These are phyloP conservation scores for Fimicolochytrium jonesii DNA, from an alignment of 192 early-diverging fungal species.

Conservation along the genomic window DNA sequence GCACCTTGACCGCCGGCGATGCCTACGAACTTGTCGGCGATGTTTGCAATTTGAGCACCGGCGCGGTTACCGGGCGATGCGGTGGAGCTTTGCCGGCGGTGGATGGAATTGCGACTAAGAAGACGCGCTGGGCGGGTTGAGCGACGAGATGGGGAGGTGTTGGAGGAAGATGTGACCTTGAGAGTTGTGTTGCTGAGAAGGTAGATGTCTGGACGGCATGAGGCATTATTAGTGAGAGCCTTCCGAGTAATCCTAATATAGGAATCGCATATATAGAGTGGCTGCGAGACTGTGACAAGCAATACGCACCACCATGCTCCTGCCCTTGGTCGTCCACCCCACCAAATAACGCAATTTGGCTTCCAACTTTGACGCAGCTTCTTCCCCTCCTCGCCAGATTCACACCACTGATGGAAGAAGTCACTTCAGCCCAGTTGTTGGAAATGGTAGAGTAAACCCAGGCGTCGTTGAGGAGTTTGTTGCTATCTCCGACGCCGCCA, in stretches of 20 bases:
- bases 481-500: background rate
- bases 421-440: conserved; percentile 12
- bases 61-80: background rate
- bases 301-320: conserved; percentile 3
- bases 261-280: background rate
- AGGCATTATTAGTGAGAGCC: too few species aligned
- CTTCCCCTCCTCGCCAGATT: conserved; percentile 8
- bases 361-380: conserved; percentile 3
- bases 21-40: conserved; percentile 1
- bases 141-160: background rate
- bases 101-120: too few species aligned
- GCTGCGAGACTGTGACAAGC: background rate
- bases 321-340: background rate
- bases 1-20: conserved; percentile 6
- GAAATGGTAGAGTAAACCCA: conserved; percentile 10
- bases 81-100: too few species aligned
- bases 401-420: background rate
- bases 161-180: background rate
- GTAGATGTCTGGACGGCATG: conserved; percentile 21
- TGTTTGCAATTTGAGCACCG: conserved; percentile 5
- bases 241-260: too few species aligned
- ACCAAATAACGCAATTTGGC: conserved; percentile 9
- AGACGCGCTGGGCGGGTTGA: background rate
- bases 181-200: conserved; percentile 7
- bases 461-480: background rate